phyloP scores from a whole-genome alignment of 768 basidiomycete species.

The Leccinum variicolor region DNA sequence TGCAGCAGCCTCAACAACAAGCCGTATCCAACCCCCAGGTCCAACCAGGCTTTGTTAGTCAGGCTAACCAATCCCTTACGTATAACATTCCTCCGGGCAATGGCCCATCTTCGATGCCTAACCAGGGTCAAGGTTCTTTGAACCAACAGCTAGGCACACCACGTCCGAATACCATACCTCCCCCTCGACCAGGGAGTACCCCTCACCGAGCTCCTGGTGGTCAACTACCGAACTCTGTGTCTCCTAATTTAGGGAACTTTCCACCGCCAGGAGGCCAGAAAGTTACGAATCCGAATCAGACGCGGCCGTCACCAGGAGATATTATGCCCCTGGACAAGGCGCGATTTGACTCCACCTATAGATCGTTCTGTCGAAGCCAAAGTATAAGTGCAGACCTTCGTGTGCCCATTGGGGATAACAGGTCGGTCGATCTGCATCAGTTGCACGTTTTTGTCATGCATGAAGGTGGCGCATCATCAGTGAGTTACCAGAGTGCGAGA shows the following conservation, averaged over 20 bases:
- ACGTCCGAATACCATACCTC: constrained; percentile 31
- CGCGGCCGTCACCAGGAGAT: constrained; percentile 3
- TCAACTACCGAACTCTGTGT: constrained; percentile 31
- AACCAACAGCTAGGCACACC: constrained; percentile 32
- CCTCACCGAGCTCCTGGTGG: constrained; percentile 34
- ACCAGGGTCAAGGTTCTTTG: constrained; percentile 14
- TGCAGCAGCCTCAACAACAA: constrained; percentile 19
- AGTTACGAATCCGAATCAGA: constrained; percentile 18
- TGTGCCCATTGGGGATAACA: constrained; percentile 48
- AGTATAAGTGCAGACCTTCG: constrained; percentile 38
- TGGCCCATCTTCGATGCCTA: constrained; percentile 19
- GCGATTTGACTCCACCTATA: constrained; percentile 52
- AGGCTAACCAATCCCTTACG: constrained; percentile 9
- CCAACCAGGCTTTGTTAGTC: constrained; percentile 22
- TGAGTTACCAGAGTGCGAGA: constrained; percentile 27
- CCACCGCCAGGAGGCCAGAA: constrained; percentile 20
- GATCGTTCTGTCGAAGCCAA: constrained; percentile 44
- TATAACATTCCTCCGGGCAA: constrained; percentile 22
- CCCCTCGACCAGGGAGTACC: constrained; percentile 37
- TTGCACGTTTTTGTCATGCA: constrained; percentile 59
- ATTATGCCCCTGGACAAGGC: constrained; percentile 45
- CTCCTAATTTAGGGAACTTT: constrained; percentile 33
- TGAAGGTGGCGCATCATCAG: constrained; percentile 51
- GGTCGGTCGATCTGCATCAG: constrained; percentile 54
- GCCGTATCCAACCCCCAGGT: constrained; percentile 11